phyloP scores from a whole-genome alignment of 345 rosid genomes.

The Bruguiera gymnorhiza region DNA sequence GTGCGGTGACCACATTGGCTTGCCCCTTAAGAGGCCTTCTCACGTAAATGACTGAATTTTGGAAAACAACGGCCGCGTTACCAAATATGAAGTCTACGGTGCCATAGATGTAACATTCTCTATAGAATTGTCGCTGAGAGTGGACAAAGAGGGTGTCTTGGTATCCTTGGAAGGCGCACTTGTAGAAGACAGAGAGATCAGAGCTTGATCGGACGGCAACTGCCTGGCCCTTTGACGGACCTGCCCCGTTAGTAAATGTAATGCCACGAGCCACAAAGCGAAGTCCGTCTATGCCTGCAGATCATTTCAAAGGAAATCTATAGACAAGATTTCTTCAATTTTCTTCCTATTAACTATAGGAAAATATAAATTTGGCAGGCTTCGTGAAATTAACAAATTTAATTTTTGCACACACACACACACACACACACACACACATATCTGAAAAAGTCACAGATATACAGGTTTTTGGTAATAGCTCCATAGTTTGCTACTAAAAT shows the following conservation, averaged over 20 bases:
- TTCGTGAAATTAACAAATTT: too few relatives aligned
- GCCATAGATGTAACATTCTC: slow-evolving; percentile 73
- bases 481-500: too few relatives aligned
- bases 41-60: slow-evolving; percentile 57
- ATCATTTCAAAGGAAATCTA: not conserved
- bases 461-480: too few relatives aligned
- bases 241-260: slow-evolving; percentile 70
- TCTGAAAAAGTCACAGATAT: too few relatives aligned
- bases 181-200: slow-evolving; percentile 79
- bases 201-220: slow-evolving; percentile 85
- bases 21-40: slow-evolving; percentile 60
- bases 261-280: slow-evolving; percentile 71
- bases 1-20: slow-evolving; percentile 69
- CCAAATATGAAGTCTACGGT: slow-evolving; percentile 87
- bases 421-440: too few relatives aligned
- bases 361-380: too few relatives aligned
- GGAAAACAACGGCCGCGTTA: slow-evolving; percentile 82
- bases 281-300: slow-evolving; percentile 65
- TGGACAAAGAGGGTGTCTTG: slow-evolving; percentile 84
- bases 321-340: not conserved
- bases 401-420: too few relatives aligned
- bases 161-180: slow-evolving; percentile 66
- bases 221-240: slow-evolving; percentile 71
- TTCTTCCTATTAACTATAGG: not conserved
- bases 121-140: slow-evolving; percentile 80